phyloP scores from a whole-genome alignment of 345 rosid species.

The Turnera subulata region DNA sequence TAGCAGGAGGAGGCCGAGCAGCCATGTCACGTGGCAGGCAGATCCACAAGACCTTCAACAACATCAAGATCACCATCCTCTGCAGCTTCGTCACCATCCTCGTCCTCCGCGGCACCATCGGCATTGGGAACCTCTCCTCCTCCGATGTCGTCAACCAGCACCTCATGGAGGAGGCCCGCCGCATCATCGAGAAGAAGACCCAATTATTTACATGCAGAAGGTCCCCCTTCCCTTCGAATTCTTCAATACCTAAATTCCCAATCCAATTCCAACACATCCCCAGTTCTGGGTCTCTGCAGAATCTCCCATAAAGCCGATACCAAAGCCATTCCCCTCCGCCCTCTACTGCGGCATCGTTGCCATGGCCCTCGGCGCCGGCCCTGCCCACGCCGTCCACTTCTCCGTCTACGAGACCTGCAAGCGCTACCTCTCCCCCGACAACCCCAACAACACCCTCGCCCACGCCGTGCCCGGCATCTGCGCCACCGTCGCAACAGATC shows the following conservation, averaged over 20 bases:
- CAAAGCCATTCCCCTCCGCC: slow-evolving; percentile 60
- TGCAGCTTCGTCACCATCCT: slow-evolving; percentile 90
- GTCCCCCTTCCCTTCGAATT: no score
- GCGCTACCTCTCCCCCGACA: no score
- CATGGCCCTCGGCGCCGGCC: no score
- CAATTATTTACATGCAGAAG: no score
- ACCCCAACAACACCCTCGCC: no score
- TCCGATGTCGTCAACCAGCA: slow-evolving; percentile 74
- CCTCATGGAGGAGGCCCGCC: slow-evolving; percentile 74
- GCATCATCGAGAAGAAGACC: slow-evolving; percentile 82
- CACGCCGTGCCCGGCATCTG: no score
- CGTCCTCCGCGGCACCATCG: slow-evolving; percentile 92
- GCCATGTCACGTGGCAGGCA: slow-evolving; percentile 60
- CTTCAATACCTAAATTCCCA: no score
- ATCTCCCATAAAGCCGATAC: slow-evolving; percentile 52
- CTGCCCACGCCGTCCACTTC: no score
- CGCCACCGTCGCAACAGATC: no score
- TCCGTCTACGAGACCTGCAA: no score
- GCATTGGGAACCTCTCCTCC: slow-evolving; percentile 66
- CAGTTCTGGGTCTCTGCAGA: slow-evolving; percentile 77
- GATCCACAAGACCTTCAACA: slow-evolving; percentile 63
- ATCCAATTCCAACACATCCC: slow-evolving; percentile 51
- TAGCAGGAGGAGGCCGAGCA: no score
- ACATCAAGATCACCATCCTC: slow-evolving; percentile 18
- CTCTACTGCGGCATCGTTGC: slow-evolving; percentile 39